Percentiles rank a stretch among this genome's conserved stretches.
Conservation (phyloP, 2,329 filamentous ascomycete genomes). For the Camptophora hylomeconis region DNA sequence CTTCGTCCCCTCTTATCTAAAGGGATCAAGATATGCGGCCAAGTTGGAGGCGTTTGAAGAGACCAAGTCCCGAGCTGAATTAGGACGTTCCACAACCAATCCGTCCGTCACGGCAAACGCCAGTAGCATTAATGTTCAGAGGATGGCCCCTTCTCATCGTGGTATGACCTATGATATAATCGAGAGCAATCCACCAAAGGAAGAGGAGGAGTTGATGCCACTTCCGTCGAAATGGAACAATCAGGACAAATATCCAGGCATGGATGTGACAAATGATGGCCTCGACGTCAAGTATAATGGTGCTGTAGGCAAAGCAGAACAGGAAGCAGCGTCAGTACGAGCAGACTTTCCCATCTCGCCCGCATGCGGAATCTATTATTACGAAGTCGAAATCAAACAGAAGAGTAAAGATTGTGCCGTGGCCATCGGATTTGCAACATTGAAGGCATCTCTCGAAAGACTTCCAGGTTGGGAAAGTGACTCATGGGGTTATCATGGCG, state of each 20-base stretch:
- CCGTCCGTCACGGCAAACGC: constrained; percentile 37
- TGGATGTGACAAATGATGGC: constrained; percentile 65
- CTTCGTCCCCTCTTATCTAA: constrained; percentile 76
- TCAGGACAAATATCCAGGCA: constrained; percentile 55
- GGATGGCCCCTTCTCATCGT: constrained; percentile 52
- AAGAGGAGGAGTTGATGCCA: constrained; percentile 52
- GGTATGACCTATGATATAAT: constrained; percentile 76
- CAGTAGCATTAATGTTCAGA: constrained; percentile 44
- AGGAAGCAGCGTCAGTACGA: constrained; percentile 72
- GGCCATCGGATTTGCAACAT: constrained; percentile 48
- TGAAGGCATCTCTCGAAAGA: constrained; percentile 45
- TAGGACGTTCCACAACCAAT: constrained; percentile 6
- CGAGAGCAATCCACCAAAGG: constrained; percentile 52
- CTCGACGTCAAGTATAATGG: constrained; percentile 54
- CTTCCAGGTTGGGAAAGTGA: constrained; percentile 54
- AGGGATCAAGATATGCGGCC: constrained; percentile 63
- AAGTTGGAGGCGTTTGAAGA: constrained; percentile 48
- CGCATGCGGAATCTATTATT: constrained; percentile 91
- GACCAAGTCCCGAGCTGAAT: constrained; percentile 1
- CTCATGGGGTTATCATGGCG: constrained; percentile 54
- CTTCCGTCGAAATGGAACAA: constrained; percentile 76
- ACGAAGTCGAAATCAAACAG: constrained; percentile 56
- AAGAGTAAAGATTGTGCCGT: constrained; percentile 49
- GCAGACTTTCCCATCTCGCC: constrained; percentile 77
- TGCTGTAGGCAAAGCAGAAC: constrained; percentile 43